Evolutionary conservation across 2,329 filamentous ascomycete genomes (phyloP), one percentile per base, ranked within the genome.

Genomic region (Paecilomyces variotii): DNA sequence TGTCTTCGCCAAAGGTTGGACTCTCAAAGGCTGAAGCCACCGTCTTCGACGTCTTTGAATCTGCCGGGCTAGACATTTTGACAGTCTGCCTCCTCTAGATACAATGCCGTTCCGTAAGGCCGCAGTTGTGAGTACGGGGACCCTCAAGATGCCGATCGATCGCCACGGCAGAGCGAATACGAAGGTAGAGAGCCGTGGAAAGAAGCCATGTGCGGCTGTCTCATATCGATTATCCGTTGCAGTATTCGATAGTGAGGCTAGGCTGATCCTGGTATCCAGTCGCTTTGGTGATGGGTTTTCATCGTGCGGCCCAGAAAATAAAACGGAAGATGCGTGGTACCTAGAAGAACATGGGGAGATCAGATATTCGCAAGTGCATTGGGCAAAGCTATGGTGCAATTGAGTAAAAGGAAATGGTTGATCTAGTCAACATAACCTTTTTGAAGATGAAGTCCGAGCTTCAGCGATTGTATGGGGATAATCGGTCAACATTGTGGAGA

Each of bases 1-100:
- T 87, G 74, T 95, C 88, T 62, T 87, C 84, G 65, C 91, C 90
- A 66, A 96, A 97, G 34, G 89, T 96, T 57, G 89, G 86, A 72
- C 91, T 96, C 63, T 96, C 90, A 65, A 86, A 91, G 45, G 90
- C 88, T 58, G 82, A 83, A 4, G 69, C 67, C 52, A 73, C 72
- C 34, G 72, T 73, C 63, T 69, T 74, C 27, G 72, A 66, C 55
- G 72, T 73, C 63, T 68, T 74, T 30, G 72, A 66, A 54, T 71
- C 72, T 65, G 72, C 73, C 19, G 68, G 66, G 57, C 68, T 71
- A 56, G 68, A 66, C 70, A 74, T 74, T 55, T 58, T 68, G 62
- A 6, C 39, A 45, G n/a, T 6, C 19, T 19, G 10, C 32, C 32
- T 34, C 10, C 39, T 19, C 6, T 9, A 24, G 39, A 14, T 14